Base-by-base conservation (phyloP, 2,329 filamentous ascomycete species). In the Fusarium longipes region DNA sequence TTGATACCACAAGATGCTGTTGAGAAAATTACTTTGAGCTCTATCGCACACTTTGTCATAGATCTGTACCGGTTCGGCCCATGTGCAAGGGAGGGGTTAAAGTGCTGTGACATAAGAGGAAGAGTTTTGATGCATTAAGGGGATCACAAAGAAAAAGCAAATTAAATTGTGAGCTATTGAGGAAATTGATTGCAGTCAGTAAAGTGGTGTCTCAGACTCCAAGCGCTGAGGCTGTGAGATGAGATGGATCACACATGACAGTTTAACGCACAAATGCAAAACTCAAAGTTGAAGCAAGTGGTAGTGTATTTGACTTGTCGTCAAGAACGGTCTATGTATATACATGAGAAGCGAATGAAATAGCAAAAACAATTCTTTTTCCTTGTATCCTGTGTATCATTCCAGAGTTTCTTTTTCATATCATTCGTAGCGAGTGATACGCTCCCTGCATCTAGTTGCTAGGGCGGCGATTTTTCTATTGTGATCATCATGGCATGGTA, bases 301-400 rank as follows among this genome's bases (percentile, higher is more conserved):
- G 47, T 40, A 50, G 52, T 65, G 49, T 66, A 66, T 63, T 67
- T 54, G 39, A 42, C 53, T 20, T 54, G 25, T 48, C 17, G 42
- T 53, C 56, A 67, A 48, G 15, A 18, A 20, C 4, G 22, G 8
- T 27, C 44, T 61, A 36, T 63, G 67, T 71, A 71, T 71, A 32
- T 72, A 72, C 70, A 63, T 53, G 67, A 40, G 35, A 71, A 70
- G 51, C 38, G 45, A 45, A 45, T 14, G 27, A 20, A 52, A 53
- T 61, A 43, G 42, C 59, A 64, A 67, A 50, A 72, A 61, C 40
- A 55, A 43, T 36, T 32, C 49, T 25, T 54, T 59, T 61, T 57
- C 57, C 59, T 52, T 69, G 47, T 71, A 62, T 66, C 68, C 69
- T 70, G 58, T 71, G 36, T 71, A 62, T 63, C 63, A 53, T 70